A percentile compares a stretch with the other conserved stretches of the same genome.
Conservation (phyloP, 176 grass and related monocot genomes). For the Aegilops sharonensis region DNA sequence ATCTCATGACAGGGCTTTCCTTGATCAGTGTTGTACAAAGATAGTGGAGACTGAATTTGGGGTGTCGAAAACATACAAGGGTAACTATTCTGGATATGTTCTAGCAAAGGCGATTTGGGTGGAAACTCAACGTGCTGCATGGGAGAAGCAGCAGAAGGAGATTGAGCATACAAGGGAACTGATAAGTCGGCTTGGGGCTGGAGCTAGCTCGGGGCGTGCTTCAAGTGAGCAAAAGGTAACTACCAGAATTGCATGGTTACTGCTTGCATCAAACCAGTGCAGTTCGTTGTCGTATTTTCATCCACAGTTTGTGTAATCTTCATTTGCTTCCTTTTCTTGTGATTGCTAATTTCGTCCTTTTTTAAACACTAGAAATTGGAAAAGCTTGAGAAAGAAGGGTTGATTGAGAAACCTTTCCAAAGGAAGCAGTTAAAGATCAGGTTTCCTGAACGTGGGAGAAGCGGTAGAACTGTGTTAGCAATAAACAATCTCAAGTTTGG, state of each 20-base stretch:
- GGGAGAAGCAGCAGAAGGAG: constrained; percentile 99
- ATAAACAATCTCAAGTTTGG: constrained; percentile 83
- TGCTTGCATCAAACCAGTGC: background rate
- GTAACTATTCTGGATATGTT: constrained; percentile 91
- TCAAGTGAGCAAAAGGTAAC: constrained; percentile 94
- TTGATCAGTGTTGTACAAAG: constrained; percentile 89
- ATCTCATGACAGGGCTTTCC: constrained; percentile 95
- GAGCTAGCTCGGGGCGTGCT: constrained; percentile 88
- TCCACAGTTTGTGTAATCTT: background rate
- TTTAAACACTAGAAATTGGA: constrained; percentile 83
- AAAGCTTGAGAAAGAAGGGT: constrained; percentile 94
- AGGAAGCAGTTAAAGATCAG: constrained; percentile 97
- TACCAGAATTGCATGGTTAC: background rate
- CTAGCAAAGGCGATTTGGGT: constrained; percentile 70
- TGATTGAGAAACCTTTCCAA: constrained; percentile 92
- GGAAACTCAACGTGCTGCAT: constrained; percentile 70
- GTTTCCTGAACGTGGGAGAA: constrained; percentile 87
- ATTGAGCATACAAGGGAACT: constrained; percentile 92
- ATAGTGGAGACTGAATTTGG: constrained; percentile 97
- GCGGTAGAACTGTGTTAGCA: constrained; percentile 68
- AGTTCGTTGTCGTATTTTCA: background rate
- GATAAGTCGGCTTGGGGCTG: constrained; percentile 91
- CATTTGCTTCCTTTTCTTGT: constrained; percentile 11
- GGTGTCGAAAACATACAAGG: constrained; percentile 83
- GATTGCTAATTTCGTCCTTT: constrained; percentile 24